Evolutionary conservation across 768 basidiomycete genomes (phyloP).

Genomic region (Mycena filopes): DNA sequence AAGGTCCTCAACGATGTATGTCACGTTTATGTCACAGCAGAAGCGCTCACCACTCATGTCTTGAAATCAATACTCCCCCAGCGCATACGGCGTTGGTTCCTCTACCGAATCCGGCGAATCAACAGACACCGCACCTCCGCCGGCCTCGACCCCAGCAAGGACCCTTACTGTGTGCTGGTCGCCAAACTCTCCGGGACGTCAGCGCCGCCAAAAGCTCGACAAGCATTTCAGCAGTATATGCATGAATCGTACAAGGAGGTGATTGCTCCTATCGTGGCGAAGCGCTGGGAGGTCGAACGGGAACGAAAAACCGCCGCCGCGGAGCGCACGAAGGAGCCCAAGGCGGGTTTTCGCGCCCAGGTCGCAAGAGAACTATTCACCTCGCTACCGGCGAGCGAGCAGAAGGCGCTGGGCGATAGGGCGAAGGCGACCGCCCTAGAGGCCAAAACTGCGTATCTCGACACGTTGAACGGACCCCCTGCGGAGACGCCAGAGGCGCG

Average conservation of each 20-base stretch:
- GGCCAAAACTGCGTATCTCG: not conserved
- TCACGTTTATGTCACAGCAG: no score
- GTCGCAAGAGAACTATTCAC: conserved; percentile 1
- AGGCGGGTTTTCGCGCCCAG: not conserved
- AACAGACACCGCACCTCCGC: no score
- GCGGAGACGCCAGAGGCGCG: not conserved
- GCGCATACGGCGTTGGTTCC: conserved; percentile 6
- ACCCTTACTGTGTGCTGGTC: not conserved
- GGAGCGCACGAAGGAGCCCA: conserved; percentile 3
- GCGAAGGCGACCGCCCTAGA: not conserved
- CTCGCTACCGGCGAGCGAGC: not conserved
- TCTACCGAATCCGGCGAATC: not conserved
- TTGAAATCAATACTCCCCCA: not conserved
- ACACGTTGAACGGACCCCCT: not conserved
- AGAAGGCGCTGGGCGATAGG: not conserved
- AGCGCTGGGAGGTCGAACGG: not conserved
- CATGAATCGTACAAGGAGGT: not conserved
- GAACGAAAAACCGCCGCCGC: not conserved
- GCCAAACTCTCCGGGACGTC: not conserved
- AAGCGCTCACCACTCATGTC: not conserved
- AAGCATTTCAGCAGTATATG: conserved; percentile 21
- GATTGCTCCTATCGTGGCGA: not conserved
- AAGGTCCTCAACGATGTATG: not conserved
- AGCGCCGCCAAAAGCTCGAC: conserved; percentile 2
- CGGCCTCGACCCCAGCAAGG: conserved; percentile 1